Evolutionary conservation across 768 basidiomycete species (phyloP).

Genomic region (Mrakia hoshinonis): DNA sequence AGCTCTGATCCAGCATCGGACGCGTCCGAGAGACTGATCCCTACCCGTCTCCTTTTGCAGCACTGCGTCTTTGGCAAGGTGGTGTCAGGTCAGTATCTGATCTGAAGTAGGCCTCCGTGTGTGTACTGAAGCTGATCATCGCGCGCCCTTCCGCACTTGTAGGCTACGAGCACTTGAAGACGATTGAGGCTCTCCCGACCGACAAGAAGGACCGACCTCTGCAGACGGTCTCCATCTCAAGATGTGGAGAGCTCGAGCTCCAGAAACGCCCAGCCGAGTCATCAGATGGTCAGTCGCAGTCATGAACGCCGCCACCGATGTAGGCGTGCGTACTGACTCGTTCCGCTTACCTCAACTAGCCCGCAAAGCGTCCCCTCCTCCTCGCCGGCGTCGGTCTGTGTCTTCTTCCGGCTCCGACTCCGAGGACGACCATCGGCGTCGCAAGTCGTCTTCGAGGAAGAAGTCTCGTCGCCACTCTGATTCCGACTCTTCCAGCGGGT

Average conservation of each 20-base stretch:
- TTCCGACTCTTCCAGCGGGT: conserved; percentile 3
- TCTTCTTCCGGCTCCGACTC: conserved; percentile 14
- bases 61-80: conserved; percentile 29
- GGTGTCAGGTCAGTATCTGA: conserved; percentile 12
- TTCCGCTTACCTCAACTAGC: background rate
- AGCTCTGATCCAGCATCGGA: background rate
- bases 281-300: background rate
- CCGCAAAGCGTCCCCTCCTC: background rate
- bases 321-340: no score
- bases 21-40: background rate
- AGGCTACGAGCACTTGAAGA: conserved; percentile 48
- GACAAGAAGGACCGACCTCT: conserved; percentile 69
- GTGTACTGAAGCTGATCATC: background rate
- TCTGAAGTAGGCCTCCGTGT: background rate
- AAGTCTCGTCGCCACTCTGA: conserved; percentile 10
- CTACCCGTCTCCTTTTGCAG: background rate
- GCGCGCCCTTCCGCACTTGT: background rate
- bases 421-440: background rate
- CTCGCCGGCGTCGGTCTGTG: conserved; percentile 17
- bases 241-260: conserved; percentile 78
- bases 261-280: conserved; percentile 42
- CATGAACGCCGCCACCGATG: no score
- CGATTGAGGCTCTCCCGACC: conserved; percentile 56
- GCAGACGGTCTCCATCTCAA: conserved; percentile 57
- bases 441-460: conserved; percentile 12